phyloP scores from a whole-genome alignment of 371 early-diverging fungal species.

The Fennellomyces sp. region DNA sequence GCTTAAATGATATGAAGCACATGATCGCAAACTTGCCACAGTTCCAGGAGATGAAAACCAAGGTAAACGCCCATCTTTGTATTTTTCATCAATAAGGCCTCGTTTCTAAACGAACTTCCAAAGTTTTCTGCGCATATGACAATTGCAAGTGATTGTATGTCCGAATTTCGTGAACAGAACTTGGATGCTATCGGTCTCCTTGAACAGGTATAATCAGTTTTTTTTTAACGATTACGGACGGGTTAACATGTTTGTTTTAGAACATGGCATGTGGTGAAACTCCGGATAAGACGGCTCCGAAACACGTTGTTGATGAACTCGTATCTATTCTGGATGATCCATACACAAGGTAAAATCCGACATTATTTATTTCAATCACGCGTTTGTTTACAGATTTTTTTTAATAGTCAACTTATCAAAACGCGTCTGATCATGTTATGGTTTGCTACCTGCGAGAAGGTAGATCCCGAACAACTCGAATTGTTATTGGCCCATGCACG shows the following conservation, averaged over 20 bases:
- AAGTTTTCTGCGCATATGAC: constrained; percentile 93
- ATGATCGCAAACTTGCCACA: constrained; percentile 90
- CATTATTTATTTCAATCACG: not conserved
- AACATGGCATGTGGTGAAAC: constrained; percentile 91
- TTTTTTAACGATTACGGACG: not conserved
- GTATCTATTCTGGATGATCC: constrained; percentile 82
- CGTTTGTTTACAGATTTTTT: too few relatives aligned
- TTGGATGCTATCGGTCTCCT: constrained; percentile 74
- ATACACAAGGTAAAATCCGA: constrained; percentile 43
- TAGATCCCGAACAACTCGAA: constrained; percentile 69
- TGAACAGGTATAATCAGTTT: constrained; percentile 78
- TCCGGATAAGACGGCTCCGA: constrained; percentile 75
- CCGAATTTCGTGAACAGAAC: constrained; percentile 72
- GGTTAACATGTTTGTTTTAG: constrained; percentile 29
- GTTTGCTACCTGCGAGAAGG: constrained; percentile 73
- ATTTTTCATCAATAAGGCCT: too few relatives aligned
- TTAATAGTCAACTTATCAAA: constrained; percentile 73
- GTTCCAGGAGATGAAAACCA: constrained; percentile 89
- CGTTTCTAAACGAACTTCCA: too few relatives aligned
- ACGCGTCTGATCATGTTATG: constrained; percentile 86
- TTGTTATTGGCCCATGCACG: constrained; percentile 75
- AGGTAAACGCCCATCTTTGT: too few relatives aligned
- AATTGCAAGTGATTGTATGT: constrained; percentile 89
- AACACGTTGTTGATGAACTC: constrained; percentile 81
- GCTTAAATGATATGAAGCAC: constrained; percentile 86